A percentile compares a stretch with the other conserved stretches of the same genome.
These are phyloP conservation scores for Capsella rubella DNA, from an alignment of 441 rosid genomes.

Conservation along the genomic window DNA sequence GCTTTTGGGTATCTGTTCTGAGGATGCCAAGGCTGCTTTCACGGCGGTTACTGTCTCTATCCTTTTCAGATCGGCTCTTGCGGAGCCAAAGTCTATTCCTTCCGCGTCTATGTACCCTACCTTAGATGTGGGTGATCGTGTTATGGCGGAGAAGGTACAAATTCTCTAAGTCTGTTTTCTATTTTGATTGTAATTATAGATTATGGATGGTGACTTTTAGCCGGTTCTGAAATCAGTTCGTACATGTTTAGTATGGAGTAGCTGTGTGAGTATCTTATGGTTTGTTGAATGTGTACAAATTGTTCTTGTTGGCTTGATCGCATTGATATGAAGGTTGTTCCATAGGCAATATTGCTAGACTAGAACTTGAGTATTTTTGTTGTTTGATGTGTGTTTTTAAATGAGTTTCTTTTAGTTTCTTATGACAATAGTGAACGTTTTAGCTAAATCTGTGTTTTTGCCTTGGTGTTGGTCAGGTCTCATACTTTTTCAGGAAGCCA, in stretches of 20 bases:
- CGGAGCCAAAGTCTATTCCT: conserved; percentile 76
- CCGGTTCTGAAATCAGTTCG: not conserved
- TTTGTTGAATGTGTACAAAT: conserved; percentile 16
- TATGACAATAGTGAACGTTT: not conserved
- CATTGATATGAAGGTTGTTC: not conserved
- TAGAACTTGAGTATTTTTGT: not conserved
- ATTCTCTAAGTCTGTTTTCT: not conserved
- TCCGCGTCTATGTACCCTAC: conserved; percentile 77
- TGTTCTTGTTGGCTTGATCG: conserved; percentile 10
- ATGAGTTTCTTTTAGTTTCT: conserved; percentile 2
- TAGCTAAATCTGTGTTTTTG: not conserved
- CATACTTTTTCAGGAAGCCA: conserved; percentile 71
- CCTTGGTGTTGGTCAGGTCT: conserved; percentile 56
- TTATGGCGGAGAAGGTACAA: conserved; percentile 73
- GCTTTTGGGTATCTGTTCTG: conserved; percentile 68
- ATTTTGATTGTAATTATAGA: not conserved
- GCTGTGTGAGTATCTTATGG: conserved; percentile 6
- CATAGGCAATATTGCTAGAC: conserved; percentile 6
- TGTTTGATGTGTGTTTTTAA: not conserved
- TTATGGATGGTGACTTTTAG: not conserved
- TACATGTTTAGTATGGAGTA: not conserved
- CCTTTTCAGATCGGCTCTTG: conserved; percentile 65
- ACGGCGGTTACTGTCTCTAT: conserved; percentile 84
- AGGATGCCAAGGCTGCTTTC: conserved; percentile 89
- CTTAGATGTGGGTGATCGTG: conserved; percentile 66